Evolutionary conservation across 441 rosid species (phyloP).

Genomic region (Pelargonium australe): DNA sequence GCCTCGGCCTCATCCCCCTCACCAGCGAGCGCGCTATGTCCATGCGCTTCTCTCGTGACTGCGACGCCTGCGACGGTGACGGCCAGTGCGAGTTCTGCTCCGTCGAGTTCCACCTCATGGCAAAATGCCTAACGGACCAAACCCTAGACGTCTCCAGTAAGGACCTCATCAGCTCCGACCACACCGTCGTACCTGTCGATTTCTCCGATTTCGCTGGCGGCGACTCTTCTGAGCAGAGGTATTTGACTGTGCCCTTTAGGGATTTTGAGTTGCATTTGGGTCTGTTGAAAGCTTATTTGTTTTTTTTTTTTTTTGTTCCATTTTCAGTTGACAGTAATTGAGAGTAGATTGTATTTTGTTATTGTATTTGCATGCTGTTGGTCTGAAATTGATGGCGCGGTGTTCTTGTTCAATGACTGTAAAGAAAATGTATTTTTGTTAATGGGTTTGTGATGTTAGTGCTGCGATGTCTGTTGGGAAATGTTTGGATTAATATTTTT

Average conservation of each 20-base stretch:
- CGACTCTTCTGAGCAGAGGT: conserved; percentile 66
- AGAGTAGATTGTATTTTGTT: too few relatives aligned
- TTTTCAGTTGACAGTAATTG: too few relatives aligned
- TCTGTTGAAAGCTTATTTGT: too few relatives aligned
- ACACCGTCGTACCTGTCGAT: conserved; percentile 78
- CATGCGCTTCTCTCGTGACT: conserved; percentile 93
- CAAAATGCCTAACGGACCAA: conserved; percentile 71
- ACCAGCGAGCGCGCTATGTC: conserved; percentile 81
- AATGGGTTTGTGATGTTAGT: too few relatives aligned
- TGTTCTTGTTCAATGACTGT: too few relatives aligned
- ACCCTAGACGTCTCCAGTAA: conserved; percentile 86
- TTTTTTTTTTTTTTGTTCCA: too few relatives aligned
- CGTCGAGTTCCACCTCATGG: conserved; percentile 78
- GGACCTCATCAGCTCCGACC: conserved; percentile 78
- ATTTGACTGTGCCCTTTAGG: neutral
- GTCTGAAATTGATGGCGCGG: too few relatives aligned
- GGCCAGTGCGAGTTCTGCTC: conserved; percentile 98
- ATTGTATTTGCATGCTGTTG: too few relatives aligned
- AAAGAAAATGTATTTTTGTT: too few relatives aligned
- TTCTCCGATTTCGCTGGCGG: conserved; percentile 43
- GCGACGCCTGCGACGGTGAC: conserved; percentile 92
- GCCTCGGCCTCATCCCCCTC: conserved; percentile 85
- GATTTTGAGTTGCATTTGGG: too few relatives aligned
- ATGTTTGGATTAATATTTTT: too few relatives aligned
- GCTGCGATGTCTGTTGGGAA: too few relatives aligned